Conservation (phyloP, 306 rosid species). For the Vigna nakashimae region DNA sequence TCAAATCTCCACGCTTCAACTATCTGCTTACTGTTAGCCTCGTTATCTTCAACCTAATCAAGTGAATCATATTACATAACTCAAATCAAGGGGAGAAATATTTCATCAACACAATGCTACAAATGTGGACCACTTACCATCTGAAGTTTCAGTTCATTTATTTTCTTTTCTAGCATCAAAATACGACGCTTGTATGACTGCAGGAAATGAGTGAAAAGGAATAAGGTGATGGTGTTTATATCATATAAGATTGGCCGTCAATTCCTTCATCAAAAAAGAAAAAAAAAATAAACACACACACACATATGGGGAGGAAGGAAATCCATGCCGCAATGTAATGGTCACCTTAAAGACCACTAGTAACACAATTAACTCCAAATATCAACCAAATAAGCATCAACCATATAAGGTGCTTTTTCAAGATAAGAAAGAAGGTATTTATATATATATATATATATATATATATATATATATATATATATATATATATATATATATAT, state of each 20-base stretch:
- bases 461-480: neutral
- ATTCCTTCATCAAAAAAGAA: conserved; percentile 3
- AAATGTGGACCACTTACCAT: conserved; percentile 62
- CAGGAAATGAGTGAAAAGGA: conserved; percentile 45
- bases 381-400: conserved; percentile 31
- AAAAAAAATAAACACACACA: too few species aligned
- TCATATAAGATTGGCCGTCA: conserved; percentile 23
- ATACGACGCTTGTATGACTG: conserved; percentile 96
- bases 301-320: neutral
- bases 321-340: conserved; percentile 34
- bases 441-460: neutral
- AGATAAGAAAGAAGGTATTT: neutral
- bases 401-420: conserved; percentile 14
- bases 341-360: conserved; percentile 35
- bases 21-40: conserved; percentile 48
- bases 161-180: conserved; percentile 66
- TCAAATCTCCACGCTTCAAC: conserved; percentile 38
- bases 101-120: conserved; percentile 34
- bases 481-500: neutral
- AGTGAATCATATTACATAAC: conserved; percentile 28
- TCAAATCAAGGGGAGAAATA: conserved; percentile 32
- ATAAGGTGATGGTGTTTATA: conserved; percentile 39
- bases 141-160: conserved; percentile 72
- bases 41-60: conserved; percentile 66
- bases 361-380: conserved; percentile 19